These are phyloP conservation scores for Mucor irregularis DNA, from an alignment of 371 early-diverging fungal species.

Conservation along the genomic window DNA sequence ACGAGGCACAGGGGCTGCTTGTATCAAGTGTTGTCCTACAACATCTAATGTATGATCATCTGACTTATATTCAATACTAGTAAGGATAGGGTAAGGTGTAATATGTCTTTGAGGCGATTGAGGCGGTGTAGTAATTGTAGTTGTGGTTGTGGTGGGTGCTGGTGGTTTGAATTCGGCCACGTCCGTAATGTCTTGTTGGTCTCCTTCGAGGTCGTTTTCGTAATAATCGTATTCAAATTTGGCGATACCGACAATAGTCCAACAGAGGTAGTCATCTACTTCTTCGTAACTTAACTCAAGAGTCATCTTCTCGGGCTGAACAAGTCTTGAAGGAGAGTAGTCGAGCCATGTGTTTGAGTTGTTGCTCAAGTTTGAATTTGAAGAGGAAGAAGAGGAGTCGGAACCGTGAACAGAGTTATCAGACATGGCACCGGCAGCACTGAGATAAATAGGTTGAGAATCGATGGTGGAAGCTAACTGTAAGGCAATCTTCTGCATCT, in stretches of 20 bases:
- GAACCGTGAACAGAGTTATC: conserved; percentile 22
- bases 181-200: conserved; percentile 3
- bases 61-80: conserved; percentile 27
- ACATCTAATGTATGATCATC: conserved; percentile 32
- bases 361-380: conserved; percentile 3
- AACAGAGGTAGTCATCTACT: conserved; percentile 79
- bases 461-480: conserved; percentile 43
- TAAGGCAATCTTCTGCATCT: conserved; percentile 87
- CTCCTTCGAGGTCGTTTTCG: conserved; percentile 33
- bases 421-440: conserved; percentile 29
- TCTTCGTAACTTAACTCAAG: conserved; percentile 28
- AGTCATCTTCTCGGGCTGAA: conserved; percentile 33
- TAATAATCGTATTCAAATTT: conserved; percentile 58
- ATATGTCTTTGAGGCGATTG: conserved; percentile 22
- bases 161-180: conserved; percentile 1
- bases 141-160: not conserved
- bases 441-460: conserved; percentile 36
- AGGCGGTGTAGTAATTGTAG: conserved; percentile 4
- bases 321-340: conserved; percentile 36
- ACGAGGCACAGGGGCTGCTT: conserved; percentile 23
- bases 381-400: too few relatives aligned
- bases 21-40: conserved; percentile 33
- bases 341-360: conserved; percentile 26
- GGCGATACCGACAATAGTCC: conserved; percentile 83
- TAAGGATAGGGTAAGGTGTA: conserved; percentile 39